phyloP scores from a whole-genome alignment of 2,329 filamentous ascomycete species.

The Cytospora mali region DNA sequence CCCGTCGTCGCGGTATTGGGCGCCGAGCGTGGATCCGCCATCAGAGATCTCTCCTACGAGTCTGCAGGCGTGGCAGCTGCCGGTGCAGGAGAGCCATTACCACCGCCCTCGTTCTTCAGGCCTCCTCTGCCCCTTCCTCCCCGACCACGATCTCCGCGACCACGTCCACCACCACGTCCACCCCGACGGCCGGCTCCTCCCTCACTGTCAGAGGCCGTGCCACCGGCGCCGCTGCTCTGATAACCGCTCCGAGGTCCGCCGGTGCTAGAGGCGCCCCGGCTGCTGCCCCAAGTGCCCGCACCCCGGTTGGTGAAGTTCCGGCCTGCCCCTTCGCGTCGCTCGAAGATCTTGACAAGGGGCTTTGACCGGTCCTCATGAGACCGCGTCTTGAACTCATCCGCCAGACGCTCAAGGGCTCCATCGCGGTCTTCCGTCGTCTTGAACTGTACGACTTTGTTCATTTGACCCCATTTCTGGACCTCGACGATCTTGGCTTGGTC shows the following conservation, averaged over 20 bases:
- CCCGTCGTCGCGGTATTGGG: slow-evolving; percentile 5
- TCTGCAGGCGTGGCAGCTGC: slow-evolving; percentile 52
- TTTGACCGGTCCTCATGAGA: slow-evolving; percentile 73
- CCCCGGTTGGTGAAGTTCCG: slow-evolving; percentile 57
- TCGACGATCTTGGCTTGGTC: slow-evolving; percentile 79
- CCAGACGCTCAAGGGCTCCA: slow-evolving; percentile 72
- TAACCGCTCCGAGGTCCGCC: slow-evolving; percentile 69
- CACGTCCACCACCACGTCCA: slow-evolving; percentile 59
- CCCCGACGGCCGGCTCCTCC: slow-evolving; percentile 58
- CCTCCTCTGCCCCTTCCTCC: slow-evolving; percentile 61
- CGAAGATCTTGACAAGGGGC: slow-evolving; percentile 82
- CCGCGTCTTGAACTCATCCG: slow-evolving; percentile 75
- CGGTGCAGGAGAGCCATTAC: slow-evolving; percentile 56
- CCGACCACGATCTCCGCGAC: slow-evolving; percentile 58
- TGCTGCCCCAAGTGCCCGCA: slow-evolving; percentile 68
- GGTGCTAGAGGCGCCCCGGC: slow-evolving; percentile 62
- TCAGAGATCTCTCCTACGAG: slow-evolving; percentile 19
- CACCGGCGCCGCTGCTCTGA: slow-evolving; percentile 80
- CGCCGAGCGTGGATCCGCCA: slow-evolving; percentile 3
- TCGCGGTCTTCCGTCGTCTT: slow-evolving; percentile 78
- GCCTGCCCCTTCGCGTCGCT: slow-evolving; percentile 63
- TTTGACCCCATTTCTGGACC: slow-evolving; percentile 76
- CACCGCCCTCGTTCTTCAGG: slow-evolving; percentile 58
- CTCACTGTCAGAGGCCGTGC: slow-evolving; percentile 72
- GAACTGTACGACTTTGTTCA: slow-evolving; percentile 87